A percentile compares a stretch with the other conserved stretches of the same genome.
Evolutionary conservation across 1,284 basidiomycete species (phyloP).

Genomic region (Cronartium ribicola): DNA sequence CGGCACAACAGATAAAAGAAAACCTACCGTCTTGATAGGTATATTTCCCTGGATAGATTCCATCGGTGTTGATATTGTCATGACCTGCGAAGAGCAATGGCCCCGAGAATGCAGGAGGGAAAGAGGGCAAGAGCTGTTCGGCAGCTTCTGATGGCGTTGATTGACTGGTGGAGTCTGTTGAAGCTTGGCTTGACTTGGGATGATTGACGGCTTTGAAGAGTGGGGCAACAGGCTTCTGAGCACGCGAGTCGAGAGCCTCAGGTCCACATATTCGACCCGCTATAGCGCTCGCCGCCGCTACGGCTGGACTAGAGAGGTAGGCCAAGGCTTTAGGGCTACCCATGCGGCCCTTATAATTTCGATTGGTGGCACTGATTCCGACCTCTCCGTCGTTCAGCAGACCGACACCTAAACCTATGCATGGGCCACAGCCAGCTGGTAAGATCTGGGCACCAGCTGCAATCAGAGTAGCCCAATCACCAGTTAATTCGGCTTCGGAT

Average conservation of each 20-base stretch:
- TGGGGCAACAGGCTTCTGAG: conserved; percentile 9
- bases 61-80: conserved; percentile 97
- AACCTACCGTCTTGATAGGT: conserved; percentile 83
- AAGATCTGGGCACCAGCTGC: conserved; percentile 84
- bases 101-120: conserved; percentile 78
- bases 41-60: conserved; percentile 98
- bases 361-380: conserved; percentile 95
- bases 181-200: background rate
- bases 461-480: conserved; percentile 83
- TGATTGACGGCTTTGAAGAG: background rate
- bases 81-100: conserved; percentile 86
- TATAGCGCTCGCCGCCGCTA: conserved; percentile 90
- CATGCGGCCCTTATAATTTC: conserved; percentile 99
- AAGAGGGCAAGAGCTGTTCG: conserved; percentile 68
- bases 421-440: conserved; percentile 94
- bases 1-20: too few species aligned
- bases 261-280: conserved; percentile 88
- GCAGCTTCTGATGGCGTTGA: background rate
- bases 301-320: conserved; percentile 91
- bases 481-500: conserved; percentile 74
- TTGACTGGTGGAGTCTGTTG: conserved; percentile 1
- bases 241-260: conserved; percentile 49
- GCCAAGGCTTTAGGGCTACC: conserved; percentile 90
- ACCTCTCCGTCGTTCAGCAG: conserved; percentile 88
- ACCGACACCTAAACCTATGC: conserved; percentile 91